Evolutionary conservation across 148 eudicot species (phyloP).

Genomic region (Gaultheria prostrata): DNA sequence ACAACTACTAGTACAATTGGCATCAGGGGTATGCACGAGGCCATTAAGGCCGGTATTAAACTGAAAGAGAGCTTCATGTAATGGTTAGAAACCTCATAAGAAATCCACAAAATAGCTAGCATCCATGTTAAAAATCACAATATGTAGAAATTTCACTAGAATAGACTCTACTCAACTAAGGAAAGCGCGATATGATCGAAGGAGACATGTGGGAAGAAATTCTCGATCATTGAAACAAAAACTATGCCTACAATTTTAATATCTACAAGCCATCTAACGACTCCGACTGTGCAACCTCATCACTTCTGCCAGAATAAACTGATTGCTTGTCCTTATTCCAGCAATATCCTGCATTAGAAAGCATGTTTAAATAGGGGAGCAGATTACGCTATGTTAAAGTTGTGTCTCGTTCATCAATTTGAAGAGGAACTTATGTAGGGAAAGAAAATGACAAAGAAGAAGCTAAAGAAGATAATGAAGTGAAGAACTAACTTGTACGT

Average conservation of each 20-base stretch:
- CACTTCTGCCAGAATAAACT: background rate
- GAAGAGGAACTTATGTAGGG: background rate
- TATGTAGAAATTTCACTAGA: background rate
- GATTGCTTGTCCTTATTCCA: background rate
- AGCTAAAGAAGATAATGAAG: background rate
- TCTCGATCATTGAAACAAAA: background rate
- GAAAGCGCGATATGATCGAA: background rate
- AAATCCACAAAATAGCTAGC: background rate
- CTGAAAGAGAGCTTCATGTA: background rate
- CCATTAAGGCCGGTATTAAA: background rate
- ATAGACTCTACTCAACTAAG: background rate
- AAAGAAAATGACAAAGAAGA: background rate
- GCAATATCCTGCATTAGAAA: background rate
- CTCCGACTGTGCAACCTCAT: background rate
- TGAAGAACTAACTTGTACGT: background rate
- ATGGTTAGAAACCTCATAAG: constrained; percentile 4
- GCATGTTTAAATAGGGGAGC: background rate
- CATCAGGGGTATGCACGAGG: too few species aligned
- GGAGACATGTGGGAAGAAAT: background rate
- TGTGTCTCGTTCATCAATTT: background rate
- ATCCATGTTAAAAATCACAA: background rate
- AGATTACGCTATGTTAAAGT: background rate
- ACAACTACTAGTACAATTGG: too few species aligned
- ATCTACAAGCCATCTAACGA: background rate
- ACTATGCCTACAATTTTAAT: background rate